Evolutionary conservation across 1,139 yeast genomes (phyloP).

Genomic region (Diutina siamensis): DNA sequence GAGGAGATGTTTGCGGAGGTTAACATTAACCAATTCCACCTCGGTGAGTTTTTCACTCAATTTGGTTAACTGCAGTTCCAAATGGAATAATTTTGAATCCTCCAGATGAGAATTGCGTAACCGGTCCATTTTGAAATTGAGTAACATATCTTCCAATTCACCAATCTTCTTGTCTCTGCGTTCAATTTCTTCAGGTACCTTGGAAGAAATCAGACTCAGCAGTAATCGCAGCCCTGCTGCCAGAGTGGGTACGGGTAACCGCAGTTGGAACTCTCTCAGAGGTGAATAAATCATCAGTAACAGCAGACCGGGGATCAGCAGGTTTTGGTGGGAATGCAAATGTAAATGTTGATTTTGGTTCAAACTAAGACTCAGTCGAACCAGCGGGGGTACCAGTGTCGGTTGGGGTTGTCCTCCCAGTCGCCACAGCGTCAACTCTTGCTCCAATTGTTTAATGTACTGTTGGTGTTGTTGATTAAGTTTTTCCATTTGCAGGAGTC

Average conservation of each 20-base stretch:
- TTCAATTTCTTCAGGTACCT: slow-evolving; percentile 16
- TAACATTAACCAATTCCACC: slow-evolving; percentile 27
- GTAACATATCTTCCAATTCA: slow-evolving; percentile 26
- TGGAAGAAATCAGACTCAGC: slow-evolving; percentile 6
- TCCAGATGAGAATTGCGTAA: slow-evolving; percentile 32
- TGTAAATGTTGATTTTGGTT: background rate
- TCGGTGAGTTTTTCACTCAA: slow-evolving; percentile 29
- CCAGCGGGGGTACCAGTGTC: slow-evolving; percentile 4
- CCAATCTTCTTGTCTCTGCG: slow-evolving; percentile 26
- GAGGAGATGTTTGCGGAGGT: slow-evolving; percentile 28
- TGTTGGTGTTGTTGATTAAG: slow-evolving; percentile 32
- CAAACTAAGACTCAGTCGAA: background rate
- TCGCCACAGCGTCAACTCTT: slow-evolving; percentile 22
- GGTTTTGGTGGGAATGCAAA: background rate
- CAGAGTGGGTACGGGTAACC: background rate
- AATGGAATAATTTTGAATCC: slow-evolving; percentile 28
- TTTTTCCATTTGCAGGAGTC: slow-evolving; percentile 36
- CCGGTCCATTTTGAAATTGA: slow-evolving; percentile 25
- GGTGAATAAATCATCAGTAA: slow-evolving; percentile 5
- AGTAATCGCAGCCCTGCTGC: background rate
- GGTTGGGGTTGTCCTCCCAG: slow-evolving; percentile 6
- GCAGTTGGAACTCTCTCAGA: slow-evolving; percentile 3
- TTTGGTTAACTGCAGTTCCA: slow-evolving; percentile 28
- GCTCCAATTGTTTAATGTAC: slow-evolving; percentile 36
- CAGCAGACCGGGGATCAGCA: slow-evolving; percentile 5